A percentile compares a stretch with the other conserved stretches of the same genome.
Evolutionary conservation across 2,329 filamentous ascomycete species (phyloP).

Genomic region (Neobulgaria alba): DNA sequence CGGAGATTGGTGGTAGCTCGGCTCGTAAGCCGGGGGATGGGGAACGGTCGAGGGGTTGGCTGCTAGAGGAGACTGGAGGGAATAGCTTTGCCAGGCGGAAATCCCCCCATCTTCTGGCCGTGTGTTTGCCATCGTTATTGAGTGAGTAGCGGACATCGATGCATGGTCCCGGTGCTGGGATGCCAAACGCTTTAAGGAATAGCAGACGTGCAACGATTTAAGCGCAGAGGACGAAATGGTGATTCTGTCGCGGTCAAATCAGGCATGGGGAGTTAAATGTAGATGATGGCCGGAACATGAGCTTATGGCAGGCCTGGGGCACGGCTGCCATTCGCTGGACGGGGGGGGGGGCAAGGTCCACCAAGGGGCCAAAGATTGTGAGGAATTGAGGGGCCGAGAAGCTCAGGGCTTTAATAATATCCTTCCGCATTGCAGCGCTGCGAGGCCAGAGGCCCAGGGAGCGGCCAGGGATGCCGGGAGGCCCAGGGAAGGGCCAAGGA

Average conservation of each 20-base stretch:
- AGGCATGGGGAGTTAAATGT: constrained; percentile 18
- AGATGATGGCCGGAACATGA: constrained; percentile 23
- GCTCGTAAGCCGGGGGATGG: constrained; percentile 22
- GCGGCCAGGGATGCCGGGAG: constrained; percentile 3
- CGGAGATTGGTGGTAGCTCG: constrained; percentile 17
- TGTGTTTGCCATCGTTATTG: constrained; percentile 27
- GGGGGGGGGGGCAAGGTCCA: constrained; percentile 10
- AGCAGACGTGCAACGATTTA: constrained; percentile 10
- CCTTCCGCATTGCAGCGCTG: constrained; percentile 20
- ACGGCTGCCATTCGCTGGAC: constrained; percentile 27
- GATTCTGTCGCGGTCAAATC: constrained; percentile 18
- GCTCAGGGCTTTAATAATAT: constrained; percentile 23
- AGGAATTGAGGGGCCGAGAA: constrained; percentile 19
- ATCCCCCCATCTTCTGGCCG: constrained; percentile 28
- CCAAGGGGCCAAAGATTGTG: constrained; percentile 22
- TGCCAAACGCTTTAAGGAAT: constrained; percentile 12
- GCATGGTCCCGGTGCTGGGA: constrained; percentile 15
- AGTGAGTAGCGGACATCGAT: constrained; percentile 27
- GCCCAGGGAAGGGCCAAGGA: too few relatives aligned
- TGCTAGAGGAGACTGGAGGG: constrained; percentile 19
- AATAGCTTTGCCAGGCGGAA: constrained; percentile 28
- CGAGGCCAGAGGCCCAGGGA: constrained; percentile 14
- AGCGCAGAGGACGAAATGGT: constrained; percentile 16
- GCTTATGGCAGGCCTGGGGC: constrained; percentile 24
- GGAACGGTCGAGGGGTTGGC: constrained; percentile 6